phyloP scores from a whole-genome alignment of 192 early-diverging fungal species.

The Coemansia sp. region DNA sequence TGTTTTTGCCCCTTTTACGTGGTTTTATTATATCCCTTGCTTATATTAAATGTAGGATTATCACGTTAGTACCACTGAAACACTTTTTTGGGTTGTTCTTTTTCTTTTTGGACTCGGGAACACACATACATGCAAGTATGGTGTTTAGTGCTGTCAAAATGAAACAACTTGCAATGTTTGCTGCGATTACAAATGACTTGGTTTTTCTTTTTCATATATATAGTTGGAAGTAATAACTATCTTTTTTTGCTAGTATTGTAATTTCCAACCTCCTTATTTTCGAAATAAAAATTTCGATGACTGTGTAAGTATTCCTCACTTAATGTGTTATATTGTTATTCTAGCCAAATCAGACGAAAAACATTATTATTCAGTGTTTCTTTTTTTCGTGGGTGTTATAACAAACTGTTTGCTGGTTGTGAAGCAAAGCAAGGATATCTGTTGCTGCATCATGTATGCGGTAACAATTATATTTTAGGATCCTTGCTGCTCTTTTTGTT shows the following conservation, averaged over 20 bases:
- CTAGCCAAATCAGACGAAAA: too few relatives aligned
- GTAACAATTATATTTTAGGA: neutral
- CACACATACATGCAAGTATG: neutral
- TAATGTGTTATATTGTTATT: too few relatives aligned
- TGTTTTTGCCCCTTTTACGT: too few relatives aligned
- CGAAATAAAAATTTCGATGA: neutral
- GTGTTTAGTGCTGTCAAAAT: neutral
- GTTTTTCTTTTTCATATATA: neutral
- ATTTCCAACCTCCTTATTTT: too few relatives aligned
- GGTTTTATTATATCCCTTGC: neutral
- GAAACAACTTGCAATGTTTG: neutral
- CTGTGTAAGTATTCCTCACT: neutral
- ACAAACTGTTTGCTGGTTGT: neutral
- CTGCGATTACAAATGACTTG: neutral
- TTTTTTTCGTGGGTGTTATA: neutral
- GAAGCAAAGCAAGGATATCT: neutral
- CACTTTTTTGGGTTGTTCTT: neutral
- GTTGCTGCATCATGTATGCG: neutral
- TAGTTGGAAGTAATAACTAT: neutral
- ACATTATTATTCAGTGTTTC: neutral
- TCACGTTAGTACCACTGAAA: neutral
- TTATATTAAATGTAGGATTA: slow-evolving; percentile 4
- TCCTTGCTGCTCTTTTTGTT: neutral
- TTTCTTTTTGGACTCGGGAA: neutral
- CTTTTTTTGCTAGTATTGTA: neutral